Evolutionary conservation across 108 stramenopile species (phyloP), one percentile per base, ranked within the genome.

Genomic region (Stephanodiscus minutulus): DNA sequence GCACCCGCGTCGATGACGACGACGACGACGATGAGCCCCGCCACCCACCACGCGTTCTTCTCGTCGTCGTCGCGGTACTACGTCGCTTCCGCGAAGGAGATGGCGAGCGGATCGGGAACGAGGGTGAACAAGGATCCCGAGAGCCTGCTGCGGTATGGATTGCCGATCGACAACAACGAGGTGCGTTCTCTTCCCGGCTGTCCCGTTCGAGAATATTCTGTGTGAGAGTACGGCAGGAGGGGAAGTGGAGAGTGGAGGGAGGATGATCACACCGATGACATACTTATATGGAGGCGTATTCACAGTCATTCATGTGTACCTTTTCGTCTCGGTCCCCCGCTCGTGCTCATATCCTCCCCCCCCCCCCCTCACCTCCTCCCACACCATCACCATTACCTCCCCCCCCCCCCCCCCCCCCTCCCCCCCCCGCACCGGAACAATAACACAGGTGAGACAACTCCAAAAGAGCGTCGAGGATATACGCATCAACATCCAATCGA

Each of bases 51-150:
- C 7, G 1, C 11, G 39, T 12, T 29, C 60, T 57, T 22, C 21
- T 25, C 58, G 36, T 36, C 6, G 64, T 22, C 24, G n/a, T 66
- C 35, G 52, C 79, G 58, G 37, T 75, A 22, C 44, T 79, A 11
- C 64, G 59, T 82, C 28, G 91, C 88, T 18, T 74, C 58, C 41
- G 94, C 94, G 75, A 90, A 87, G 72, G 92, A 96, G 74, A 93
- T 83, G 92, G 94, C 94, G 8, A 88, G 87, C 60, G 94, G 85
- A 47, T 73, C 83, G 50, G 96, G 96, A 27, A 85, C 79, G 33
- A 89, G 94, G 41, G 96, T 97, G 58, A 97, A 97, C 67, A 96
- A 96, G 74, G 96, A 97, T 79, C 73, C 96, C 18, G 94, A 95
- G 64, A 91, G 89, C 43, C 74, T 97, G 46, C 71, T 97, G 59